Evolutionary conservation across 108 stramenopile genomes (phyloP).

Genomic region (Discostella stelligeroides): DNA sequence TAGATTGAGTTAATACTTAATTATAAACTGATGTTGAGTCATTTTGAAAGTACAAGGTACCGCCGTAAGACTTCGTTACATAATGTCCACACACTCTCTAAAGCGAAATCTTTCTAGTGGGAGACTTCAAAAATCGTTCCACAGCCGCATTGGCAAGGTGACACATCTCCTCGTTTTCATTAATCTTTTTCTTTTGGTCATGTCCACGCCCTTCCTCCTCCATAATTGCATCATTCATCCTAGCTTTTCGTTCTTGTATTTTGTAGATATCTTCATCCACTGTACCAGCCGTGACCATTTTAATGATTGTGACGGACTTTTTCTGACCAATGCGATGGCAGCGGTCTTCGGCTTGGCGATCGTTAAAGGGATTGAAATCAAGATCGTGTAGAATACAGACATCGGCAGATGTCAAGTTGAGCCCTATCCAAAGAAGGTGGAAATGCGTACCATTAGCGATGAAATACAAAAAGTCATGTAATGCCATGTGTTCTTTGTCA

Average conservation of each 20-base stretch:
- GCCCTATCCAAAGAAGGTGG: conserved; percentile 31
- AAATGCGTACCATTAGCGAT: conserved; percentile 27
- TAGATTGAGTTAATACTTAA: neutral
- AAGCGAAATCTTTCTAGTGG: neutral
- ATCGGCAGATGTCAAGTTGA: conserved; percentile 93
- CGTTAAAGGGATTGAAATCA: conserved; percentile 97
- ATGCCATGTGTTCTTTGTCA: neutral
- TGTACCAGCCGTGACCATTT: conserved; percentile 72
- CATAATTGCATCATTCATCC: conserved; percentile 83
- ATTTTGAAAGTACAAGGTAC: too few species aligned
- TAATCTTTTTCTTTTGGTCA: conserved; percentile 50
- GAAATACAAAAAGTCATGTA: conserved; percentile 48
- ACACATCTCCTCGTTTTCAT: conserved; percentile 45
- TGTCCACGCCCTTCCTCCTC: conserved; percentile 34
- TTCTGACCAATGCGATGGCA: conserved; percentile 79
- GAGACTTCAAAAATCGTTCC: conserved; percentile 39
- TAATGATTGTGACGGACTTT: conserved; percentile 74
- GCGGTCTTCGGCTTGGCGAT: conserved; percentile 93
- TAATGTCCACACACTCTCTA: too few species aligned
- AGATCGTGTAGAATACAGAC: conserved; percentile 96
- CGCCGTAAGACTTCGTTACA: too few species aligned
- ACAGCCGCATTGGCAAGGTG: conserved; percentile 34
- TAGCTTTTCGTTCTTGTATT: conserved; percentile 81
- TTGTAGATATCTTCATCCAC: conserved; percentile 83
- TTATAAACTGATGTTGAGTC: too few species aligned